Conservation (phyloP, 306 rosid species). For the Gynostemma pentaphyllum region DNA sequence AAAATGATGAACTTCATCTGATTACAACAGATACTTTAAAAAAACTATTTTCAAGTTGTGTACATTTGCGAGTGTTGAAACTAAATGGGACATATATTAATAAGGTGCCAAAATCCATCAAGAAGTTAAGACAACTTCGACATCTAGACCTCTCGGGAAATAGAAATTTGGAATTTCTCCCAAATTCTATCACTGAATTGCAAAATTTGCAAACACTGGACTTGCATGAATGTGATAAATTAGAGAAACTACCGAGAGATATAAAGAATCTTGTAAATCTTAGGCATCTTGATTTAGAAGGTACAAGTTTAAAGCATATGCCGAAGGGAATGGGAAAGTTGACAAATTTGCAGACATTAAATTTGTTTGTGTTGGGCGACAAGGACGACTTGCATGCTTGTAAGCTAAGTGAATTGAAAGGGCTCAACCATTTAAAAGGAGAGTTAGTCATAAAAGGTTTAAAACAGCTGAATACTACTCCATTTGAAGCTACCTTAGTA, state of each 20-base stretch:
- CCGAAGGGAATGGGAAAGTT: neutral
- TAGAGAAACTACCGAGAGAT: neutral
- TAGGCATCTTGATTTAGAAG: constrained; percentile 3
- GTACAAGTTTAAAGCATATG: neutral
- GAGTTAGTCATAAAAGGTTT: neutral
- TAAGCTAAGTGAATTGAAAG: neutral
- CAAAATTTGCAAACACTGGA: constrained; percentile 4
- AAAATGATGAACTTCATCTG: too few species aligned
- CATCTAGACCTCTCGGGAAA: constrained; percentile 6
- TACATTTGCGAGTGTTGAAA: constrained; percentile 15
- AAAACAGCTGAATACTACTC: neutral
- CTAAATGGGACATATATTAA: neutral
- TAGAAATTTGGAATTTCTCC: neutral
- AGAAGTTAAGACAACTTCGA: constrained; percentile 3
- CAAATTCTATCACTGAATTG: constrained; percentile 7
- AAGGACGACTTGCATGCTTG: neutral
- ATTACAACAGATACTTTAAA: neutral
- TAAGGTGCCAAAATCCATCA: neutral
- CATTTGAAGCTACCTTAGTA: neutral
- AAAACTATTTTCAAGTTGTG: neutral
- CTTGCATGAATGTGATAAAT: accelerated
- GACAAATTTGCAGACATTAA: neutral
- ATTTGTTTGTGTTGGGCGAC: neutral
- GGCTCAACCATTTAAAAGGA: neutral
- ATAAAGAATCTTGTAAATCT: neutral